Base-by-base conservation (phyloP, 441 rosid genomes). In the Aleurites moluccanus region DNA sequence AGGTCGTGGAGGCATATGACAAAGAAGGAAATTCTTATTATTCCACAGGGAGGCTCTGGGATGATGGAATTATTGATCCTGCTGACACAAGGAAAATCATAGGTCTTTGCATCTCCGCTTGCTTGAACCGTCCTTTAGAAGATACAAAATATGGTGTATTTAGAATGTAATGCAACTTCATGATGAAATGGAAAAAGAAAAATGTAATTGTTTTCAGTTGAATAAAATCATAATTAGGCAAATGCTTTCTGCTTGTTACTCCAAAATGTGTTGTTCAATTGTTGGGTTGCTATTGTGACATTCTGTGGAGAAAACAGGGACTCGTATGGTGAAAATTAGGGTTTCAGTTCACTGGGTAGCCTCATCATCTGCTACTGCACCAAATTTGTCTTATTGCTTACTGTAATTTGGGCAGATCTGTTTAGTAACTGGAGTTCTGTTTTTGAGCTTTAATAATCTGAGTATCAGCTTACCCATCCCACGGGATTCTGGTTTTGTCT, bases 1-100 rank as follows among this genome's bases (percentile, higher is more conserved):
- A 88, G 72, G 93, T 94, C 1, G 86, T 86, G 62, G 97, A 90
- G 61, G 94, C 92, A 1, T 93, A 91, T 11, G 93, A 95, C 83
- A 87, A 79, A 83, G 96, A 95, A 82, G 97, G 96, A 25, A 90
- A 78, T 78, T 83, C 91, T 6, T 95, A 88, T 86, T 93, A 85
- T 85, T 95, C 97, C 23, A 90, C 99, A 0, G 93, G 93, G 6
- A 85, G 99, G 85, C 95, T 95, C 13, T 92, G 99, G 99, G 99
- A 91, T 59, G 98, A 95, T 49, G 98, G 99, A 64, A 84, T 95
- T 73, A 93, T 95, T 38, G 95, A 95, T 83, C 99, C 99, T 35
- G 91, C 88, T 11, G 96, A 93, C 78, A 90, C 95, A 9, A 82
- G 98, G 77, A 93, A 85, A 79, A 74, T 91, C 56, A 79, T 88